Base-by-base conservation (phyloP, 345 rosid genomes). In the Streptanthus diversifolius region DNA sequence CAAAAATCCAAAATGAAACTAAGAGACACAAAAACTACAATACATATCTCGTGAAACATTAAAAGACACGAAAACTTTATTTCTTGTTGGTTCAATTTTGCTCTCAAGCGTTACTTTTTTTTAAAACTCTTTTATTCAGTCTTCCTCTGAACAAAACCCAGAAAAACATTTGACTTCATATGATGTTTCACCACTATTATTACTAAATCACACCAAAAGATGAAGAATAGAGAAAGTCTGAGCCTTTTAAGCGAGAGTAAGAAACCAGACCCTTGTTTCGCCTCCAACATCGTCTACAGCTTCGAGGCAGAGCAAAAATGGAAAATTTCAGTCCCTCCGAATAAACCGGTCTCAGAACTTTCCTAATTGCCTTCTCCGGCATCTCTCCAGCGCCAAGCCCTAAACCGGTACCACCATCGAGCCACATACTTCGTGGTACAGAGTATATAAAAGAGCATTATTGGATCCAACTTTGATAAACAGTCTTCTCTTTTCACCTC, bases 1-100 rank as follows among this genome's bases (percentile, higher is more conserved):
- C 24, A 74, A 74, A 37, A 75, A 75, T 68, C 68, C 69, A 68
- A 67, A 58, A 19, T 39, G 53, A 11, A 57, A 27, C 40, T 22
- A 41, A 54, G 43, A 30, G 43, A 30, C 30, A 30, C 25, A 39
- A n/a, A 7, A 52, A 44, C 71, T 57, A 17, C 44, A 19, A 29
- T 37, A 10, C n/a, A 21, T 7, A 39, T 58, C 67, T 49, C 73
- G 62, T 59, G 61, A 66, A 40, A 30, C 35, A 29, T 21, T 21
- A 5, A 44, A 44, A 55, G 40, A 63, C 40, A 44, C 15, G 45
- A 55, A 49, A 48, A 14, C 27, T 52, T 52, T 41, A 39, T 6
- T 41, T 29, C 41, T 14, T 19, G 35, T 36, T 49, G 68, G 52
- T 8, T 49, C 60, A 17, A 17, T 41, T 63, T 22, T 63, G 37